phyloP scores from a whole-genome alignment of 2,329 filamentous ascomycete species.

The Cercospora zeae-maydis region DNA sequence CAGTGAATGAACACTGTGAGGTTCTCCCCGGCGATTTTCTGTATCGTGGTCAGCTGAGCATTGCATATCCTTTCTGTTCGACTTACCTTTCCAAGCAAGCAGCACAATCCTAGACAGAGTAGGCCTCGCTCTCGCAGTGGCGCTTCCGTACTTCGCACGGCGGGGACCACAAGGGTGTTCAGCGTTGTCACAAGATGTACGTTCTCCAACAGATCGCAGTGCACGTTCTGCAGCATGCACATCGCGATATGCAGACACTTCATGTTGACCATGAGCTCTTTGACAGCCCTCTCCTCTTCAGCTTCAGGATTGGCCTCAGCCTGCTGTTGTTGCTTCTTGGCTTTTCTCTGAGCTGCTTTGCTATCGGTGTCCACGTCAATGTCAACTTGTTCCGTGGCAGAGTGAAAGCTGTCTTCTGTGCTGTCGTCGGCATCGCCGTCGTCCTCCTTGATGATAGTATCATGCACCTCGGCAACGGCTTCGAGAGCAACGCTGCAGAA shows the following conservation, averaged over 20 bases:
- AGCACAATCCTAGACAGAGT: slow-evolving; percentile 84
- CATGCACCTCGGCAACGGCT: slow-evolving; percentile 92
- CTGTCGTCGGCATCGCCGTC: slow-evolving; percentile 47
- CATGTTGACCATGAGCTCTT: slow-evolving; percentile 94
- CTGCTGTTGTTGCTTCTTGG: slow-evolving; percentile 38
- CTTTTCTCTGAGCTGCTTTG: slow-evolving; percentile 34
- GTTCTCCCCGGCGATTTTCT: slow-evolving; percentile 86
- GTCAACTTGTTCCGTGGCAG: slow-evolving; percentile 80
- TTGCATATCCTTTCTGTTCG: background rate
- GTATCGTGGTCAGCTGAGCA: slow-evolving; percentile 14
- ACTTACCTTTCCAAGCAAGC: slow-evolving; percentile 74
- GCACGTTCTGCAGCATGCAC: slow-evolving; percentile 93
- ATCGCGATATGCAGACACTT: slow-evolving; percentile 97
- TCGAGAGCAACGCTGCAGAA: slow-evolving; percentile 85
- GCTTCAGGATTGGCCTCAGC: slow-evolving; percentile 58
- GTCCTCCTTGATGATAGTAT: slow-evolving; percentile 74
- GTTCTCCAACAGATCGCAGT: slow-evolving; percentile 82
- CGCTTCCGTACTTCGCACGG: slow-evolving; percentile 87
- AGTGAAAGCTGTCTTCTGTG: slow-evolving; percentile 80
- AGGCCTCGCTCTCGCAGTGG: slow-evolving; percentile 88
- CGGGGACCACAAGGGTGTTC: slow-evolving; percentile 93
- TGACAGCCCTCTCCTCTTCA: slow-evolving; percentile 69
- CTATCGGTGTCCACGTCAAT: slow-evolving; percentile 50
- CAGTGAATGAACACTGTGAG: slow-evolving; percentile 91
- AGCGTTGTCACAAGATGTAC: slow-evolving; percentile 94